Evolutionary conservation across 768 basidiomycete species (phyloP), one percentile per base, ranked within the genome.

Genomic region (Mycena haematopus): DNA sequence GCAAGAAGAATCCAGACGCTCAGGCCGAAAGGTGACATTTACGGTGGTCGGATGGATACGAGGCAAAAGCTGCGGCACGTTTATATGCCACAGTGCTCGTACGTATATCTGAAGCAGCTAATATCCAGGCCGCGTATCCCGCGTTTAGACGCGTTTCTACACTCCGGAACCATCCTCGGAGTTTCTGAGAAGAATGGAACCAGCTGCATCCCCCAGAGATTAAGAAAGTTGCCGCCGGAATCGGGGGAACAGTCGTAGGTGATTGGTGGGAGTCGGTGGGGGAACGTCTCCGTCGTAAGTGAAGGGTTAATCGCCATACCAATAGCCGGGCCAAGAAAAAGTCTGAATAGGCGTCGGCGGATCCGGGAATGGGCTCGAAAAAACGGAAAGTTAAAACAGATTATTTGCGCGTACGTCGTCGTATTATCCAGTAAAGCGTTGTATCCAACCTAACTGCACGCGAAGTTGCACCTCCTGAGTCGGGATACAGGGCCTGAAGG

Each of bases 131-230:
- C 47, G 49, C 24, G 49, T 24, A 33, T 51, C 13, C 57, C 56
- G 56, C 56, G 45, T 29, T 44, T 35, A 22, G 25, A 31, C 17
- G 33, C 3, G 2, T 13, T 17, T 27, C 25, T 38, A 27, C 8
- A 3, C 56, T 47, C 27, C 36, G 15, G 35, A 42, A 54, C n/a
- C 38, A 17, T 40, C 24, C 36, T 38, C 52, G 35, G 36, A 14
- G 25, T 19, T 51, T 58, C 49, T 58, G 27, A 38, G 57, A 58
- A 50, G 49, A 22, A 31, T 9, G 14, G 57, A 58, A 44, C n/a
- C 40, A 17, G 19, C 15, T 21, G 10, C 15, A n/a, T 4, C 36
- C 15, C 56, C 25, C 36, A 40, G 33, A 58, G 50, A 40, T 50
- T 38, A 27, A 42, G 27, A 9, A n/a, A 42, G 7, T 19, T 22